These are phyloP conservation scores for Alternaria ethzedia DNA, from an alignment of 2,329 filamentous ascomycete genomes.

Conservation along the genomic window DNA sequence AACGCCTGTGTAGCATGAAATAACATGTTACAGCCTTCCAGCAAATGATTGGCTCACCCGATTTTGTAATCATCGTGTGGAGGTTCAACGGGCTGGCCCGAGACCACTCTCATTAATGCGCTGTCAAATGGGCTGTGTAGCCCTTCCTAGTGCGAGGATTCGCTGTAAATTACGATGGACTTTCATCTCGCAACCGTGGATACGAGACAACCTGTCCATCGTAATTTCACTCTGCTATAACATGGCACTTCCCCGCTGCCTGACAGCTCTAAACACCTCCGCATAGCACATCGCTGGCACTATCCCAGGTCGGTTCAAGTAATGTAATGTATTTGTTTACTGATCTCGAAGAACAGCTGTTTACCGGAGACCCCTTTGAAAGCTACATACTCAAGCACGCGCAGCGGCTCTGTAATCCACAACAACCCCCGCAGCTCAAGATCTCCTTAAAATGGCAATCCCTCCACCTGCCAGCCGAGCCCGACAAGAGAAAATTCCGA, in stretches of 20 bases:
- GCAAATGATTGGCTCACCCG: not conserved
- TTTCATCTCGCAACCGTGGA: constrained; percentile 4
- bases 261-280: not conserved
- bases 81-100: constrained; percentile 8
- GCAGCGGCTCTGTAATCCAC: constrained; percentile 36
- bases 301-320: constrained; percentile 13
- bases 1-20: not conserved
- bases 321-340: constrained; percentile 33
- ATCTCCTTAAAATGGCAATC: constrained; percentile 19
- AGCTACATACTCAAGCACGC: constrained; percentile 37
- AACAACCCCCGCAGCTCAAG: constrained; percentile 29
- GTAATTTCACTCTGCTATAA: constrained; percentile 14
- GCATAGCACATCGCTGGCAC: not conserved
- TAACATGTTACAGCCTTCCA: not conserved
- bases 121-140: constrained; percentile 10
- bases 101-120: constrained; percentile 9
- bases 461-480: constrained; percentile 25
- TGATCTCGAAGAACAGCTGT: constrained; percentile 24
- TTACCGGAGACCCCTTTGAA: constrained; percentile 33
- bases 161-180: constrained; percentile 13
- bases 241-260: not conserved
- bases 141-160: not conserved
- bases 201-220: constrained; percentile 7
- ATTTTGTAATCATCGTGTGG: not conserved
- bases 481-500: constrained; percentile 23